phyloP scores from a whole-genome alignment of 129 eudicot species.

The Lonicera japonica region DNA sequence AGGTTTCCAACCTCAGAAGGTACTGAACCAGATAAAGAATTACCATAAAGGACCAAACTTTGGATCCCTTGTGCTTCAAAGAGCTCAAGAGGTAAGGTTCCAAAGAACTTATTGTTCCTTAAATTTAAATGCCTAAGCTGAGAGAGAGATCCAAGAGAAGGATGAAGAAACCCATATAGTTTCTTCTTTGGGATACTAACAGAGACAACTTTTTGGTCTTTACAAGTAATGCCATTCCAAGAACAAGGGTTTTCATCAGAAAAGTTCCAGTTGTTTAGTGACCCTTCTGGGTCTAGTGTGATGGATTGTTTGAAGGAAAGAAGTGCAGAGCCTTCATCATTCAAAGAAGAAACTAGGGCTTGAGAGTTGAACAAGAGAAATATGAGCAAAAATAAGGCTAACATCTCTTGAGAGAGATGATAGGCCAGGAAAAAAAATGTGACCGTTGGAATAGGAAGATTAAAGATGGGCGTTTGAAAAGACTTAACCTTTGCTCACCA shows the following conservation, averaged over 20 bases:
- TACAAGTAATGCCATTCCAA: constrained; percentile 98
- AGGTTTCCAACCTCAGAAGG: constrained; percentile 74
- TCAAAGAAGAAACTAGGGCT: constrained; percentile 44
- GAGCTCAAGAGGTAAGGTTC: constrained; percentile 57
- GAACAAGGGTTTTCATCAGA: constrained; percentile 93
- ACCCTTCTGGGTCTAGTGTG: constrained; percentile 73
- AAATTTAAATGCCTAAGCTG: constrained; percentile 83
- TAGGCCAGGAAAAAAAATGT: neutral
- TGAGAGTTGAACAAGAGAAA: constrained; percentile 37
- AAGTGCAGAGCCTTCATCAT: constrained; percentile 80
- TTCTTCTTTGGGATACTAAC: constrained; percentile 88
- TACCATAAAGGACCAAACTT: constrained; percentile 91
- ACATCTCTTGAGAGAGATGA: constrained; percentile 25
- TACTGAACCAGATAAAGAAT: constrained; percentile 71
- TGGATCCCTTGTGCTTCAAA: constrained; percentile 75
- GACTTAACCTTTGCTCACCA: constrained; percentile 23
- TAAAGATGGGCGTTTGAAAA: constrained; percentile 12
- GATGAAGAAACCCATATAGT: constrained; percentile 63
- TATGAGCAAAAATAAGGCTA: constrained; percentile 37
- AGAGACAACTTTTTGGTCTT: constrained; percentile 66
- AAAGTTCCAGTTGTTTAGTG: constrained; percentile 69
- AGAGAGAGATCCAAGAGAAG: constrained; percentile 70
- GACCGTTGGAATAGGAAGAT: constrained; percentile 24
- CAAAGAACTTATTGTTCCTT: constrained; percentile 62
- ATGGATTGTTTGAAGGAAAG: constrained; percentile 62